phyloP scores from a whole-genome alignment of 1,284 basidiomycete genomes.

The Tetrapyrgos nigripes region DNA sequence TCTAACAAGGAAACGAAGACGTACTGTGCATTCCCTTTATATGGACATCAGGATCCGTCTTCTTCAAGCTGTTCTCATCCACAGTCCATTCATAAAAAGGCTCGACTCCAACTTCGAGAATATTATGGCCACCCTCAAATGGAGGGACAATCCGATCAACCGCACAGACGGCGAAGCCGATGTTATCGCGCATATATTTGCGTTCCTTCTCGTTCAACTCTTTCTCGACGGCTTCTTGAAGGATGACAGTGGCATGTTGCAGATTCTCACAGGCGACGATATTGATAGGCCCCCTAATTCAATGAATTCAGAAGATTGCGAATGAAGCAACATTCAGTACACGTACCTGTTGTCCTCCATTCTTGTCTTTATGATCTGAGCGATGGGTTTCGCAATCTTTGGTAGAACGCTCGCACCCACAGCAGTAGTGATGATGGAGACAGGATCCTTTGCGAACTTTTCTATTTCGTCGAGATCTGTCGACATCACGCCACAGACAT shows the following conservation, averaged over 20 bases:
- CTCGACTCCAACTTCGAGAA: constrained; percentile 47
- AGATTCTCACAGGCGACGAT: constrained; percentile 51
- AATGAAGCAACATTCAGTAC: not conserved
- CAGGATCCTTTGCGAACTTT: constrained; percentile 35
- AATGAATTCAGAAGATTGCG: not conserved
- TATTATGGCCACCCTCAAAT: constrained; percentile 24
- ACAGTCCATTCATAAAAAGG: constrained; percentile 49
- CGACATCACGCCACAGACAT: constrained; percentile 39
- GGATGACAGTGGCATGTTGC: constrained; percentile 38
- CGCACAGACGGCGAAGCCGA: constrained; percentile 48
- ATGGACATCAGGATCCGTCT: constrained; percentile 24
- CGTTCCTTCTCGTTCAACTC: constrained; percentile 35
- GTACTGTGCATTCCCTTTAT: constrained; percentile 42
- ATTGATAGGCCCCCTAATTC: constrained; percentile 32
- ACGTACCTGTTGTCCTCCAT: constrained; percentile 9
- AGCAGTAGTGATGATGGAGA: constrained; percentile 43
- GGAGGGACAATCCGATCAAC: constrained; percentile 51
- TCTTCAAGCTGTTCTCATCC: constrained; percentile 36
- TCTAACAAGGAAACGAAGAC: not conserved
- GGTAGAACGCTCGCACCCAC: constrained; percentile 34
- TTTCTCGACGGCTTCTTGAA: constrained; percentile 36
- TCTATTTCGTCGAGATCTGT: constrained; percentile 30
- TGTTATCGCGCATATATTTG: constrained; percentile 29
- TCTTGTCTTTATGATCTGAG: constrained; percentile 27
- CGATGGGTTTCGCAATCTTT: constrained; percentile 30